Conservation (phyloP, 2,329 filamentous ascomycete genomes). For the Colletotrichum horii region DNA sequence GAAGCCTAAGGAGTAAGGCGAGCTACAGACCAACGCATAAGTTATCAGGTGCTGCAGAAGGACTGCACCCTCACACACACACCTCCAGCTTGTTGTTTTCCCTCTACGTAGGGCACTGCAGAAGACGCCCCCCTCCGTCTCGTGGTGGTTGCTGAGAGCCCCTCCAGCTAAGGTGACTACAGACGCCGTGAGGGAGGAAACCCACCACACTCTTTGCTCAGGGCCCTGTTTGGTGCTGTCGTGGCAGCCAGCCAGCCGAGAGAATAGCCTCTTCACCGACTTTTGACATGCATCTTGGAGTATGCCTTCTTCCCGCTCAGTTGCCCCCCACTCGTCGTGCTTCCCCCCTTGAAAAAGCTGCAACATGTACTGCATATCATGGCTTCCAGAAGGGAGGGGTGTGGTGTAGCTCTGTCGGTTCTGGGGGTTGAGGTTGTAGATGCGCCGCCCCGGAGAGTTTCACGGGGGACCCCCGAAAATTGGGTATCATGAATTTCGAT, state of each 20-base stretch:
- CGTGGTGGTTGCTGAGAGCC: background rate
- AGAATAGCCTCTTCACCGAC: constrained; percentile 17
- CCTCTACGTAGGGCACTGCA: background rate
- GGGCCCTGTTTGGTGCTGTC: background rate
- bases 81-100: background rate
- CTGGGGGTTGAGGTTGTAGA: background rate
- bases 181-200: background rate
- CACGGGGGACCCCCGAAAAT: background rate
- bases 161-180: background rate
- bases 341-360: background rate
- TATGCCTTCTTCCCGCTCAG: background rate
- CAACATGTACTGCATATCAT: background rate
- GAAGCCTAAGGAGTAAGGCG: background rate
- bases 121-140: background rate
- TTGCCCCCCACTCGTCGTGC: background rate
- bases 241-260: constrained; percentile 15
- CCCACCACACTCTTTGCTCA: background rate
- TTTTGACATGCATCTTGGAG: constrained; percentile 12
- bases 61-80: background rate
- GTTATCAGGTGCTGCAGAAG: constrained; percentile 1
- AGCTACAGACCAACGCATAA: background rate
- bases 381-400: background rate
- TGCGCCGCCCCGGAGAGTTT: background rate
- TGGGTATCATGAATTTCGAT: background rate
- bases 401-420: background rate